Conservation (phyloP, 345 rosid species). For the Melaleuca alternifolia region DNA sequence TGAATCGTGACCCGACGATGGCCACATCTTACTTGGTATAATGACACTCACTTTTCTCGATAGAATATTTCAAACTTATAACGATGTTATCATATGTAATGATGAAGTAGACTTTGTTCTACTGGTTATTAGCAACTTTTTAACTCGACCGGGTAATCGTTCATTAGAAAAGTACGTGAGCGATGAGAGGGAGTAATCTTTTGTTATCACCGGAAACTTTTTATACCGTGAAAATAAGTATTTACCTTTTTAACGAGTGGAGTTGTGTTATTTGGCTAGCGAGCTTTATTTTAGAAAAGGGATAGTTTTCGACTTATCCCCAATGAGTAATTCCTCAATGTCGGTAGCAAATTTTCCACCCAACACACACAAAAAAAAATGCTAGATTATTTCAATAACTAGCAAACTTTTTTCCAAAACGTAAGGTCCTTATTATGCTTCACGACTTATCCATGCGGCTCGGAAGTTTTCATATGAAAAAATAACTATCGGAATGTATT, state of each 20-base stretch:
- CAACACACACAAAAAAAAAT: background rate
- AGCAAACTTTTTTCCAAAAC: background rate
- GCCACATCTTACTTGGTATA: too few relatives aligned
- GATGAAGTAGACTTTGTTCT: too few relatives aligned
- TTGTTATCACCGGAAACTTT: too few relatives aligned
- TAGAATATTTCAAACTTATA: too few relatives aligned
- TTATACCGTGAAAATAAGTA: background rate
- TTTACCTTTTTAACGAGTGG: too few relatives aligned
- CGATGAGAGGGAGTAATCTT: too few relatives aligned
- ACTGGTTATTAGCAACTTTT: too few relatives aligned
- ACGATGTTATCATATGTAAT: too few relatives aligned
- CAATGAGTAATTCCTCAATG: background rate
- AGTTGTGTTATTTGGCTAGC: background rate
- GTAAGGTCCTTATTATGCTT: background rate
- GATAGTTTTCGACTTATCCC: background rate
- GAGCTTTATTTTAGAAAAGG: background rate
- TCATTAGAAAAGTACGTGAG: too few relatives aligned
- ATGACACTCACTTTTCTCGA: too few relatives aligned
- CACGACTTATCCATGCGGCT: background rate
- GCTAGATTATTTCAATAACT: background rate
- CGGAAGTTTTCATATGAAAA: rapidly evolving
- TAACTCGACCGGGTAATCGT: too few relatives aligned
- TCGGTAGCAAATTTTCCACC: background rate
- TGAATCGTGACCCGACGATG: background rate
- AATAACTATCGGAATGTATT: background rate